Percentiles rank a stretch among this genome's conserved stretches.
These are phyloP conservation scores for Crassisporium funariophilum DNA, from an alignment of 768 basidiomycete species.

Conservation along the genomic window DNA sequence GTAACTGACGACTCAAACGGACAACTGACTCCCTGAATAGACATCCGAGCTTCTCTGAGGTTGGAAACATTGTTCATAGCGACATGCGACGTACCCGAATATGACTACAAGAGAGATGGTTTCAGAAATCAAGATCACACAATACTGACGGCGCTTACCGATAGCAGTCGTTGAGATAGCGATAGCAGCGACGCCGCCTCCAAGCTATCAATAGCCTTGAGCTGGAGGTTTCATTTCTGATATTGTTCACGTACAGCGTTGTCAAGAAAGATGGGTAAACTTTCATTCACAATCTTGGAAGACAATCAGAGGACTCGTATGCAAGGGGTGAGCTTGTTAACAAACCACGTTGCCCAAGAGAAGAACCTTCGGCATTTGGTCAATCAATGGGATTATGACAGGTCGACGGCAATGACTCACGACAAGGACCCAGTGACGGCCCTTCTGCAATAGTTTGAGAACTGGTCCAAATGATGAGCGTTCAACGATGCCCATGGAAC, in stretches of 20 bases:
- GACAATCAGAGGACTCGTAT: background rate
- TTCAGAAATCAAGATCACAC: background rate
- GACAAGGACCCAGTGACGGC: constrained; percentile 93
- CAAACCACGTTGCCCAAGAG: constrained; percentile 85
- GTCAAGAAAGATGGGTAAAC: constrained; percentile 81
- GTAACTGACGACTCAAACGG: background rate
- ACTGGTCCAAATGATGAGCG: constrained; percentile 1
- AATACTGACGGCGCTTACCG: constrained; percentile 44
- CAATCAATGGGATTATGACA: background rate
- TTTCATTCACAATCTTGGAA: constrained; percentile 76
- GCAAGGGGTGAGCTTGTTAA: background rate
- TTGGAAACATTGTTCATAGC: background rate
- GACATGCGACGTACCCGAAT: constrained; percentile 61
- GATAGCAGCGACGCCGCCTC: constrained; percentile 77
- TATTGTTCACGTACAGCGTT: constrained; percentile 52
- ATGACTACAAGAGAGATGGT: constrained; percentile 49
- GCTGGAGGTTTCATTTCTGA: background rate
- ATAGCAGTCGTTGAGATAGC: constrained; percentile 76
- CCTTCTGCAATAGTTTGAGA: constrained; percentile 51
- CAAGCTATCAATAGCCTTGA: constrained; percentile 32
- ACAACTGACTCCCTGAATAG: constrained; percentile 65
- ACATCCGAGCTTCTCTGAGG: background rate
- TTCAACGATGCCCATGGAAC: background rate
- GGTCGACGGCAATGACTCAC: constrained; percentile 41
- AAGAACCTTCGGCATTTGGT: constrained; percentile 58